Evolutionary conservation across 345 rosid genomes (phyloP).

Genomic region (Syzygium aqueum): DNA sequence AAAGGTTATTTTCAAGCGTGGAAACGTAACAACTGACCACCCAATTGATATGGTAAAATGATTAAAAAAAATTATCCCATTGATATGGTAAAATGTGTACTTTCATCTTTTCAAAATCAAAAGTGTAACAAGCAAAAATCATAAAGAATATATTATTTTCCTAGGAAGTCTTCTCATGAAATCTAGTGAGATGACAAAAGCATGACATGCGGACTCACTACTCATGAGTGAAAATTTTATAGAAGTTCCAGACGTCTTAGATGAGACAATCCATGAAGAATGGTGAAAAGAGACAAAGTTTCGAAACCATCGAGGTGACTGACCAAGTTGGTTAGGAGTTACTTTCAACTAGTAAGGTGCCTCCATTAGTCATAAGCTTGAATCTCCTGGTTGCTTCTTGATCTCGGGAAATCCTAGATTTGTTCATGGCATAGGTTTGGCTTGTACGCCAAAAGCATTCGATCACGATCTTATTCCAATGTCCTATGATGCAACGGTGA

Average conservation of each 20-base stretch:
- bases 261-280: neutral
- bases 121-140: neutral
- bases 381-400: neutral
- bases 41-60: neutral
- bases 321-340: neutral
- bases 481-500: fast-evolving
- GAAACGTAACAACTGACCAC: neutral
- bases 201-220: neutral
- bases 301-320: neutral
- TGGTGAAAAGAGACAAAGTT: neutral
- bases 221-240: neutral
- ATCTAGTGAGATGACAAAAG: neutral
- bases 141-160: neutral
- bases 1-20: neutral
- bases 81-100: neutral
- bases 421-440: neutral
- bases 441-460: neutral
- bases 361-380: neutral
- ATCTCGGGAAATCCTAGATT: neutral
- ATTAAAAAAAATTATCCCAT: neutral
- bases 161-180: neutral
- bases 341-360: neutral
- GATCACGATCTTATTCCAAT: neutral
- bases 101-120: neutral
- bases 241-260: neutral